Base-by-base conservation (phyloP, 1,284 basidiomycete species). In the Microbotryomycetes sp. region DNA sequence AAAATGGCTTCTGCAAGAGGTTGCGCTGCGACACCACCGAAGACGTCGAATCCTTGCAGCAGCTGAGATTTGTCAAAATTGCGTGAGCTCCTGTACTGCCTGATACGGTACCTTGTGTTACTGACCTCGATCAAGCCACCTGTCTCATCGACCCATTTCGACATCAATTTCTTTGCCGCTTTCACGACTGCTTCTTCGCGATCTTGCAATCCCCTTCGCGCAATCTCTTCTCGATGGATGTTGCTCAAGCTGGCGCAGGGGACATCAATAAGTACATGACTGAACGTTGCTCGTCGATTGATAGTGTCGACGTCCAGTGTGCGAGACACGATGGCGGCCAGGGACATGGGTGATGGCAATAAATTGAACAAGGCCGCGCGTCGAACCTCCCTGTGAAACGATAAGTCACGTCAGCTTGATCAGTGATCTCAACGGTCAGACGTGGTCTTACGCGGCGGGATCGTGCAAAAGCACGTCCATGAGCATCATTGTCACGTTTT, bases 131-230 rank as follows among this genome's bases (percentile, higher is more conserved):
- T 53, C 22, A 53, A 25, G 14, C 46, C 49, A 1, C 58, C 58
- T 0, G 49, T 53, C 36, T 67, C 59, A 22, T 62, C 66, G 2
- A 56, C 83, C 89, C 89, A 93, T 7, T 80, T 80, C 0, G 81
- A 82, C n/a, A 92, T 78, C 62, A 94, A 81, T 54, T 84, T 86
- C 3, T 83, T 86, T 0, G 88, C 86, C 0, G 91, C 89, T 26
- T 85, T 81, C 46, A 87, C 81, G 5, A 97, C 92, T n/a, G 77
- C 80, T 0, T 84, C 82, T 68, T 96, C 92, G 52, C 93, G 81
- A 75, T 97, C 94, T 0, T 89, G 88, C 3, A 97, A 80, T 0
- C 93, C 93, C 66, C 88, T 85, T 49, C 84, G 83, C 16, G 92
- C 83, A 25, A 90, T 80, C 58, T 84, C 79, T 72, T 92, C 88